A percentile compares a stretch with the other conserved stretches of the same genome.
These are phyloP conservation scores for Sporothrix inflata DNA, from an alignment of 2,329 filamentous ascomycete species.

Conservation along the genomic window DNA sequence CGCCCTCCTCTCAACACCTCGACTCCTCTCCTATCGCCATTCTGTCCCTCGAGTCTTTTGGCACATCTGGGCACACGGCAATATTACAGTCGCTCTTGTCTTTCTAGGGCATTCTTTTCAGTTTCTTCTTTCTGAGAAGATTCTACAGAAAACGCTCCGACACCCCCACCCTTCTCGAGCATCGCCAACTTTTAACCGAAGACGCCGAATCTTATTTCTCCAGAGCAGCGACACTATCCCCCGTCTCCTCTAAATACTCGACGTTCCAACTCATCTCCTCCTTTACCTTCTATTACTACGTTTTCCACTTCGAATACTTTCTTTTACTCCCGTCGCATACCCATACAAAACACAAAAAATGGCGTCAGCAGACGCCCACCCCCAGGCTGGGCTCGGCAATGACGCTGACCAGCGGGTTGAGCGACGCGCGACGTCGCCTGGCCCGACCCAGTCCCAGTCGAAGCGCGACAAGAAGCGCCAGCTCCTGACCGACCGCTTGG, in stretches of 20 bases:
- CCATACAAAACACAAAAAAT: constrained; percentile 14
- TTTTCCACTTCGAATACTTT: neutral
- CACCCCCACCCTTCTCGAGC: neutral
- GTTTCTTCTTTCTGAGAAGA: neutral
- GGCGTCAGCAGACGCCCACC: constrained; percentile 29
- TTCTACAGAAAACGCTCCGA: neutral
- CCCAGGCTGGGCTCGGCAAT: constrained; percentile 23
- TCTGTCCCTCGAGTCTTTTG: neutral
- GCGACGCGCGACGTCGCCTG: constrained; percentile 40
- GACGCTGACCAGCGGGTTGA: constrained; percentile 34
- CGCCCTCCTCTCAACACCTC: neutral
- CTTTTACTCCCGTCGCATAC: neutral
- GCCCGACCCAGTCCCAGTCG: constrained; percentile 60
- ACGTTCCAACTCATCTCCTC: neutral
- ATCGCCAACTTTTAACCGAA: constrained; percentile 15
- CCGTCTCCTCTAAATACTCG: neutral
- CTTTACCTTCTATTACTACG: neutral
- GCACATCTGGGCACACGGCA: neutral
- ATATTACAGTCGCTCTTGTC: neutral
- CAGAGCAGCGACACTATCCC: neutral
- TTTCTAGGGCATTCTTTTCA: neutral
- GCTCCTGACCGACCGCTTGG: constrained; percentile 77
- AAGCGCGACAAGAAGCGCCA: constrained; percentile 92
- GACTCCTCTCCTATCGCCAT: constrained; percentile 7
- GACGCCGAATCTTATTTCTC: neutral